Evolutionary conservation across 768 basidiomycete species (phyloP).

Genomic region (Lactarius sp.): DNA sequence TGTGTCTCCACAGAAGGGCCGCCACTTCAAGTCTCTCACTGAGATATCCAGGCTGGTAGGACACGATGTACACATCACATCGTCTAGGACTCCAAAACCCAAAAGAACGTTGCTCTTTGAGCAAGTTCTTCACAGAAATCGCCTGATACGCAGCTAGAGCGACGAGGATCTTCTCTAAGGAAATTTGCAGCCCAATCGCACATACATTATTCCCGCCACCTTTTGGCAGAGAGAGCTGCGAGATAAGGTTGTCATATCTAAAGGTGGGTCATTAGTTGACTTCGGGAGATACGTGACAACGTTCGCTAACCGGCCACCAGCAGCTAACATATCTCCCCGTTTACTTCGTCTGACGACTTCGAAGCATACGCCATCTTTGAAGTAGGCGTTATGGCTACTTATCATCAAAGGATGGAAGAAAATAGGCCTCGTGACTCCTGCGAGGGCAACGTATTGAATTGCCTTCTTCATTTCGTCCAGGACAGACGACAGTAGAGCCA

Average conservation of each 20-base stretch:
- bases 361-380: slow-evolving; percentile 70
- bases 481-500: slow-evolving; percentile 43
- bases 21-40: slow-evolving; percentile 76
- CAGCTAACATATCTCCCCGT: slow-evolving; percentile 65
- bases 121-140: slow-evolving; percentile 55
- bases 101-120: slow-evolving; percentile 78
- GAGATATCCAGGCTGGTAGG: slow-evolving; percentile 68
- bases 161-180: slow-evolving; percentile 70
- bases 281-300: slow-evolving; percentile 2
- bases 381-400: slow-evolving; percentile 55
- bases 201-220: slow-evolving; percentile 50
- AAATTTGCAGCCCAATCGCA: slow-evolving; percentile 72
- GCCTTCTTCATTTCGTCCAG: slow-evolving; percentile 61
- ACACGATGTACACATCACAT: slow-evolving; percentile 83
- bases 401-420: slow-evolving; percentile 73
- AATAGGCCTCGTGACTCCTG: slow-evolving; percentile 61
- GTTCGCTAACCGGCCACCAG: slow-evolving; percentile 64
- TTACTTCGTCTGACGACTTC: slow-evolving; percentile 68
- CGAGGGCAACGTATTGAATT: slow-evolving; percentile 51
- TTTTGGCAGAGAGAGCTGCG: slow-evolving; percentile 52
- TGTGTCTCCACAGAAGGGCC: slow-evolving; percentile 71
- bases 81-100: slow-evolving; percentile 88
- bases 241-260: slow-evolving; percentile 72
- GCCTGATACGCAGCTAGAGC: slow-evolving; percentile 67
- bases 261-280: not conserved